These are phyloP conservation scores for Syzygium aqueum DNA, from an alignment of 345 rosid species.

Conservation along the genomic window DNA sequence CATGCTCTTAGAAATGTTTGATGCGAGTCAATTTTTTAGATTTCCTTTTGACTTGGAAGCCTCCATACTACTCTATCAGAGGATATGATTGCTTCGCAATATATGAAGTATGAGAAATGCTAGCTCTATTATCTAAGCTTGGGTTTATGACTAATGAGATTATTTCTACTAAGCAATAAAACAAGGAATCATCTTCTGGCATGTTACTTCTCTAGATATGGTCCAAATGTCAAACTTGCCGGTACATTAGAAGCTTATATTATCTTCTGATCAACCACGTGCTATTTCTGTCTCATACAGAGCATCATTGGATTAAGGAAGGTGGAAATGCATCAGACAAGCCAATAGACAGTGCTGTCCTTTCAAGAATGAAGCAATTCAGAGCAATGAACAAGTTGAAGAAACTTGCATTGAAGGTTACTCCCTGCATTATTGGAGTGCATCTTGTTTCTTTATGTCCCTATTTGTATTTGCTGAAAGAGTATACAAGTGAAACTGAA, in stretches of 20 bases:
- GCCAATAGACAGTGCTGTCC: conserved; percentile 85
- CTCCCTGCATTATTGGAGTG: background rate
- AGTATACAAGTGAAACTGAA: background rate
- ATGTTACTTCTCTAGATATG: background rate
- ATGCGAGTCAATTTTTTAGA: background rate
- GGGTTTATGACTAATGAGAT: background rate
- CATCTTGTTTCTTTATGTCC: background rate
- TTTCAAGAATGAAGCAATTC: conserved; percentile 91
- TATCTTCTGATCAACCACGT: background rate
- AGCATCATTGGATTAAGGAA: conserved; percentile 69
- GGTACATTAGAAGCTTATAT: background rate
- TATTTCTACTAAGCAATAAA: background rate
- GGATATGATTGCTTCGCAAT: background rate
- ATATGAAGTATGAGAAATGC: background rate
- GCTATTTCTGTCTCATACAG: conserved; percentile 10
- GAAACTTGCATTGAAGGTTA: conserved; percentile 88
- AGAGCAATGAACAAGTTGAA: conserved; percentile 91
- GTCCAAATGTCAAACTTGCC: background rate
- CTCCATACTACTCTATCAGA: background rate
- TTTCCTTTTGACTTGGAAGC: background rate
- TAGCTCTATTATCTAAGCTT: background rate
- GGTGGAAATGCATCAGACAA: conserved; percentile 82
- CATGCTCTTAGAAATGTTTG: background rate
- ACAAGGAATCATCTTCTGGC: background rate
- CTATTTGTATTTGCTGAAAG: background rate